Conservation (phyloP, 805 yeast genomes). For the Candida yuanshanica region DNA sequence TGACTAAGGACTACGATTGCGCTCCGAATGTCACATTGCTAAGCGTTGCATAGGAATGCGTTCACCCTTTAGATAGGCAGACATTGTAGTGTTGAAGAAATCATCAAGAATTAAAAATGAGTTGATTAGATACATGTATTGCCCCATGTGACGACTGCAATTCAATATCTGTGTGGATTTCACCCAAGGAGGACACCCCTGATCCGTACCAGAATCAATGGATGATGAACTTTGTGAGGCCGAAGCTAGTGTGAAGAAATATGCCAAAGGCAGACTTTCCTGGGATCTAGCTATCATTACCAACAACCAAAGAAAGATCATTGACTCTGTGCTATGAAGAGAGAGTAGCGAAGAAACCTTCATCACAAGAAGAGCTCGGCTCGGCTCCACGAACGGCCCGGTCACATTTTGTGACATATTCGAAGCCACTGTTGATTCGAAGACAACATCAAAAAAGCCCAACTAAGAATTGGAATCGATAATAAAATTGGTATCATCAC, state of each 20-base stretch:
- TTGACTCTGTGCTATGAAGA: not conserved
- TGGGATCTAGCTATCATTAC: conserved; percentile 7
- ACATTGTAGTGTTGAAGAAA: conserved; percentile 9
- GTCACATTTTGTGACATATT: not conserved
- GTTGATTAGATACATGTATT: conserved; percentile 10
- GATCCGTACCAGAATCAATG: conserved; percentile 6
- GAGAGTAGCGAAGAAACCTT: no score
- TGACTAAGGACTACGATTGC: no score
- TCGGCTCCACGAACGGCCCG: not conserved
- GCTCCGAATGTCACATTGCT: no score
- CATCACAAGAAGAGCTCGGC: not conserved
- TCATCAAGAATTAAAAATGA: conserved; percentile 13
- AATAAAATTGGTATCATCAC: no score
- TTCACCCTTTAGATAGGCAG: no score
- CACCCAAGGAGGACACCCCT: conserved; percentile 9
- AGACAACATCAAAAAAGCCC: not conserved
- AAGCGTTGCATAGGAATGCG: no score
- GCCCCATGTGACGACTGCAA: conserved; percentile 9
- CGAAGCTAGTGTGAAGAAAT: conserved; percentile 2
- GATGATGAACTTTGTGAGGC: conserved; percentile 3
- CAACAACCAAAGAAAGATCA: not conserved
- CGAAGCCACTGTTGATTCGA: not conserved
- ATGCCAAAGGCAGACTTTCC: conserved; percentile 2
- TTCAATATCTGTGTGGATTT: conserved; percentile 19
- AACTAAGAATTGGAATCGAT: no score